Base-by-base conservation (phyloP, 1,284 basidiomycete genomes). In the Boletus sp. region DNA sequence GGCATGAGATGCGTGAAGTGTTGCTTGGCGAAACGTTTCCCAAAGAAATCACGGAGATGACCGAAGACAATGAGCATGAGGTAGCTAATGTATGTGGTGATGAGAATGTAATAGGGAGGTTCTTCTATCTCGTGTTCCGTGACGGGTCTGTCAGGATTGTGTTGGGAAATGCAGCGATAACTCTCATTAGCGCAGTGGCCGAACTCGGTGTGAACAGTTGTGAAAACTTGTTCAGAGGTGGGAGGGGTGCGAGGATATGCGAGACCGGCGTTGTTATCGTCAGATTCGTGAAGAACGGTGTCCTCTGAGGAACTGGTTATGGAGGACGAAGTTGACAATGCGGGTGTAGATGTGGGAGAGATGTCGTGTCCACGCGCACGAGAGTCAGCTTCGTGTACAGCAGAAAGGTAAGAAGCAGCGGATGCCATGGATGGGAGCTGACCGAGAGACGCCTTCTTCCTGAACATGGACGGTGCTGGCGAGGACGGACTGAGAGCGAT, bases 31-130 rank as follows among this genome's bases (percentile, higher is more conserved):
- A 97, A 76, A 27, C 84, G 78, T 71, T 97, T 98, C 34, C 95
- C 96, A 55, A 97, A 71, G 66, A 95, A 99, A 71, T 99, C 96
- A 46, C 94, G 83, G 46, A 97, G 71, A 67, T 98, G 96, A 4
- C 96, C 95, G 43, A 97, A 72, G 54, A 83, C 75, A 59, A 98
- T 96, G 50, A 95, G 79, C 52, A 94, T 74, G 57, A 95, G 75
- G 70, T 94, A 94, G 70, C 84, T 88, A 65, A 94, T 77, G 68
- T 96, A 97, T 5, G 93, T 95, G n/a, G 88, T 85, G 51, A 97
- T 72, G 22, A 96, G 76, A 57, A 95, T 85, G 65, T 91, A 91
- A 69, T 94, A 94, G 2, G 91, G 90, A 4, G 93, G 93, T 60
- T 91, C 88, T 56, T 84, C 78, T 51, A 87, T 82, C 26, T 77